These are phyloP conservation scores for Leucaena leucocephala DNA, from an alignment of 306 rosid genomes.

Conservation along the genomic window DNA sequence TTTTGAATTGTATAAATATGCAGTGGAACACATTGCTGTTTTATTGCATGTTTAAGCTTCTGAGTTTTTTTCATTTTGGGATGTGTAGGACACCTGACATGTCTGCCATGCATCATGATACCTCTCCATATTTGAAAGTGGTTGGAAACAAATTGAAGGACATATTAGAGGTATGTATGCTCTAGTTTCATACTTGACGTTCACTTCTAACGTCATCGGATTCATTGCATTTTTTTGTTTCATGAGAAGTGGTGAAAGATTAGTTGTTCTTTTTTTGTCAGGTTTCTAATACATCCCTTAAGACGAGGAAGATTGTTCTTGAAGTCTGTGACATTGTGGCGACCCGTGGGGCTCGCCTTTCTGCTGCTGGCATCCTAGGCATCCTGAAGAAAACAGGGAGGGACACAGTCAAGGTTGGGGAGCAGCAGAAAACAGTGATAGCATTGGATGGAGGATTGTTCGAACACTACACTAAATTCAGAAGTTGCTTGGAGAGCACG, in stretches of 20 bases:
- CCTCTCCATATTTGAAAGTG: constrained; percentile 77
- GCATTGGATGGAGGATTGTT: constrained; percentile 91
- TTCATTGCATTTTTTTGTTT: neutral
- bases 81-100: constrained; percentile 84
- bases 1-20: constrained; percentile 31
- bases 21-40: neutral
- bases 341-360: constrained; percentile 78
- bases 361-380: constrained; percentile 85
- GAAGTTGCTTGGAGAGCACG: constrained; percentile 71
- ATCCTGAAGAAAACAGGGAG: constrained; percentile 88
- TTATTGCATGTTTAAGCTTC: constrained; percentile 17
- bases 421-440: constrained; percentile 72
- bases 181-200: neutral
- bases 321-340: constrained; percentile 75
- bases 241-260: neutral
- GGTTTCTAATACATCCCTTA: constrained; percentile 75
- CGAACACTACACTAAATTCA: constrained; percentile 85
- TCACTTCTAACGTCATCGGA: neutral
- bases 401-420: constrained; percentile 64
- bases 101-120: constrained; percentile 91
- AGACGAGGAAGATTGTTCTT: constrained; percentile 67
- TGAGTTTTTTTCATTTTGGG: constrained; percentile 8
- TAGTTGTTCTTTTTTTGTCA: constrained; percentile 37
- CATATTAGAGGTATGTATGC: constrained; percentile 65
- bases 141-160: constrained; percentile 76